These are phyloP conservation scores for Cercospora sp. DNA, from an alignment of 2,329 filamentous ascomycete genomes.

Conservation along the genomic window DNA sequence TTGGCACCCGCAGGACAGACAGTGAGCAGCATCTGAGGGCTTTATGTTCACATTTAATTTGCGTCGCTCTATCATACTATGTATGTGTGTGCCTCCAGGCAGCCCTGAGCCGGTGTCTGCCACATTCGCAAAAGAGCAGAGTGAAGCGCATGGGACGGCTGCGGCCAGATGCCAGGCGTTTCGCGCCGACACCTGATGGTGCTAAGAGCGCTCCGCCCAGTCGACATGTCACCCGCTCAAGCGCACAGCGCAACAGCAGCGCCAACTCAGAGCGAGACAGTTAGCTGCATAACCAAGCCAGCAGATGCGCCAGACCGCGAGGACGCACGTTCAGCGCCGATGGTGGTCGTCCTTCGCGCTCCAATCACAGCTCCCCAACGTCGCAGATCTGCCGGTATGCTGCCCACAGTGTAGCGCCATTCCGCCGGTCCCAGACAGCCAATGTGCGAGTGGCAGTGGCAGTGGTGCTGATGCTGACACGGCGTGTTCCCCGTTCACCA, in stretches of 20 bases:
- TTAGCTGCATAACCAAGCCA: constrained; percentile 24
- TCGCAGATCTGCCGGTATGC: constrained; percentile 19
- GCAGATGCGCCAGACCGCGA: constrained; percentile 18
- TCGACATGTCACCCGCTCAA: constrained; percentile 18
- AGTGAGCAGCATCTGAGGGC: neutral
- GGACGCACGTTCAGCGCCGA: constrained; percentile 19
- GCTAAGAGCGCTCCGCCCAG: neutral
- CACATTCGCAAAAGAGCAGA: neutral
- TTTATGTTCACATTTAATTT: neutral
- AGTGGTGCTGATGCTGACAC: constrained; percentile 3
- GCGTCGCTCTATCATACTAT: neutral
- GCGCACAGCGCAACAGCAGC: constrained; percentile 24
- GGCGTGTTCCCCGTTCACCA: neutral
- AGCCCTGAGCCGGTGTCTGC: neutral
- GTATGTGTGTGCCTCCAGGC: neutral
- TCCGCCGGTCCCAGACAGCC: constrained; percentile 2
- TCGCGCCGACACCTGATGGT: constrained; percentile 6
- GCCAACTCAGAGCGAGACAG: constrained; percentile 19
- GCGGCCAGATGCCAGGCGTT: constrained; percentile 6
- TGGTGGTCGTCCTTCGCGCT: constrained; percentile 12
- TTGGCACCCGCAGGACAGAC: neutral
- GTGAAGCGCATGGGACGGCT: constrained; percentile 7
- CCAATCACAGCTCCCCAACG: constrained; percentile 17
- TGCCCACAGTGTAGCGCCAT: constrained; percentile 15
- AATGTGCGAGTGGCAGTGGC: constrained; percentile 12